Evolutionary conservation across 495 filamentous ascomycete genomes (phyloP).

Genomic region (Lasiosphaeria ovina): DNA sequence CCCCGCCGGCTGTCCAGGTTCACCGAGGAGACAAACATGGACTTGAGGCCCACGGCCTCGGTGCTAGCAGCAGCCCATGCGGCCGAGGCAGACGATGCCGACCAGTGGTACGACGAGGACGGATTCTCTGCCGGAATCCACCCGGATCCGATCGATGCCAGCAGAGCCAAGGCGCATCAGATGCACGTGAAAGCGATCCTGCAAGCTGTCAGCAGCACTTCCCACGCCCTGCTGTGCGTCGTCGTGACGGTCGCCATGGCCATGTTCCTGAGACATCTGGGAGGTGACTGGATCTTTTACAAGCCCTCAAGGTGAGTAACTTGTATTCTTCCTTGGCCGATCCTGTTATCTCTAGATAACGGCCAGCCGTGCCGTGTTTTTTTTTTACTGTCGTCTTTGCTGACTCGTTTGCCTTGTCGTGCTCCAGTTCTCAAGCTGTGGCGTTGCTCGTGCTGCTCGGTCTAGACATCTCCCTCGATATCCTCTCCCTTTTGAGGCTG

Average conservation of each 20-base stretch:
- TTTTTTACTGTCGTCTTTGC: not conserved
- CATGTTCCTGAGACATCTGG: conserved; percentile 7
- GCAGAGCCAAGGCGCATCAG: not conserved
- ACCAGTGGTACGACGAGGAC: conserved; percentile 14
- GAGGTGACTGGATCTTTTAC: conserved; percentile 2
- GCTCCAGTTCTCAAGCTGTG: conserved; percentile 23
- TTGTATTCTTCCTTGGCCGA: not conserved
- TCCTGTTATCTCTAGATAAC: not conserved
- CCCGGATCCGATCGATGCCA: not conserved
- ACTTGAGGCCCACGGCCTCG: too few relatives aligned
- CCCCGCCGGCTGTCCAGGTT: too few relatives aligned
- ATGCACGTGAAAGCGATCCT: not conserved
- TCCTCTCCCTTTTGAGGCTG: conserved; percentile 27
- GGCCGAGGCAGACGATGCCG: conserved; percentile 17
- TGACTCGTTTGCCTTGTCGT: not conserved
- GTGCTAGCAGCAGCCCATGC: conserved; percentile 22
- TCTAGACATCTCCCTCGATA: conserved; percentile 30
- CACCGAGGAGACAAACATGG: too few relatives aligned
- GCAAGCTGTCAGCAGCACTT: conserved; percentile 10
- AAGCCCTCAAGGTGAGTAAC: not conserved
- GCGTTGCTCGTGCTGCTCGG: conserved; percentile 29
- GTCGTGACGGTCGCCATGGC: conserved; percentile 13
- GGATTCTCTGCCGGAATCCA: not conserved
- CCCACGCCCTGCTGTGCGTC: conserved; percentile 15
- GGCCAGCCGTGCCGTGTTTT: not conserved